phyloP scores from a whole-genome alignment of 768 basidiomycete species.

The Epithele typhae region DNA sequence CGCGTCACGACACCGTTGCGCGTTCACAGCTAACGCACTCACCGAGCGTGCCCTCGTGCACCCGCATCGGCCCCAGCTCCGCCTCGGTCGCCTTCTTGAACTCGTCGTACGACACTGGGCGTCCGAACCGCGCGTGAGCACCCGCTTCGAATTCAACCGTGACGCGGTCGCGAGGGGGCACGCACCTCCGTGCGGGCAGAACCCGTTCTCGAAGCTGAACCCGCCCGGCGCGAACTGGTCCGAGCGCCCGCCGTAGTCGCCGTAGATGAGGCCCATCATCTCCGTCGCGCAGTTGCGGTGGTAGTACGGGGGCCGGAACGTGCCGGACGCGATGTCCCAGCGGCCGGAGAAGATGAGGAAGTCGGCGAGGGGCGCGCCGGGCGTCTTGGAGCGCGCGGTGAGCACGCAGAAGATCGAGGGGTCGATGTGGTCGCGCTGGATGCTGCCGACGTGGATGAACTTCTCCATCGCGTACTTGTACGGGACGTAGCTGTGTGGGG shows the following conservation, averaged over 20 bases:
- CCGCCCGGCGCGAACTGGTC: slow-evolving; percentile 61
- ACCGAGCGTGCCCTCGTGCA: slow-evolving; percentile 54
- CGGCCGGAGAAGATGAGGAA: slow-evolving; percentile 61
- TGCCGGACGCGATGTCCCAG: slow-evolving; percentile 57
- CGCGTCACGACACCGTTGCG: neutral
- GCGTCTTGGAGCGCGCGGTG: slow-evolving; percentile 58
- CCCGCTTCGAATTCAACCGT: too few species aligned
- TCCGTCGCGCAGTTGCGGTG: slow-evolving; percentile 61
- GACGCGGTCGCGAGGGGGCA: too few species aligned
- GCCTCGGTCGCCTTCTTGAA: slow-evolving; percentile 53
- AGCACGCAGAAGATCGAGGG: slow-evolving; percentile 67
- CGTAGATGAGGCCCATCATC: slow-evolving; percentile 62
- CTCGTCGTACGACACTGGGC: slow-evolving; percentile 54
- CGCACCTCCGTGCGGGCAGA: slow-evolving; percentile 61
- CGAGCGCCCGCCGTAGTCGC: slow-evolving; percentile 58
- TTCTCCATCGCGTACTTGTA: slow-evolving; percentile 66
- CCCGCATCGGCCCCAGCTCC: slow-evolving; percentile 45
- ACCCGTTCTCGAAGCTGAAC: slow-evolving; percentile 59
- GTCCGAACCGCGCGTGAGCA: too few species aligned
- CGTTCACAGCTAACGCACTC: slow-evolving; percentile 8
- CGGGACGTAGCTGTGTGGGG: slow-evolving; percentile 47
- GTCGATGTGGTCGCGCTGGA: slow-evolving; percentile 67
- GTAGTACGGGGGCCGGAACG: slow-evolving; percentile 64
- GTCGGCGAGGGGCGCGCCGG: slow-evolving; percentile 54
- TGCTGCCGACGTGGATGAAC: slow-evolving; percentile 58